Base-by-base conservation (phyloP, 257 asterid species). In the Lantana camara region DNA sequence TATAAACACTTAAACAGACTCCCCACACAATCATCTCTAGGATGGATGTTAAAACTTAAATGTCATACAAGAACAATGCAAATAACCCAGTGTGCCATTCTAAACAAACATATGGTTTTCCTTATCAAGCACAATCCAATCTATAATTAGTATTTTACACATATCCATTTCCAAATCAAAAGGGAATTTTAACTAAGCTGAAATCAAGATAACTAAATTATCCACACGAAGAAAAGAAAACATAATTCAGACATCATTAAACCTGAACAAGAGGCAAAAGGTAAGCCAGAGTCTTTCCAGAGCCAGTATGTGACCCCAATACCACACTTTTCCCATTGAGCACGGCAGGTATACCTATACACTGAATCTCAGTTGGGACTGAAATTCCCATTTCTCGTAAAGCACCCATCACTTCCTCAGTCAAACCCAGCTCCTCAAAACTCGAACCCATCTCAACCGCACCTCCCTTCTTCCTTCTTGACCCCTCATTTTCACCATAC, bases 211-310 rank as follows among this genome's bases (percentile, higher is more conserved):
- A 35, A 35, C 46, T 2, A 5, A 56, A 41, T 4, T 10, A 12
- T 53, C 54, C 27, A n/a, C 22, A 44, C 16, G 60, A 7, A 40
- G 7, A 55, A 17, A 3, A 9, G 12, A 53, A 3, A 4, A 22
- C 12, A 23, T 7, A 40, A 44, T 5, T 50, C 19, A 2, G 44
- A 22, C 15, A 68, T 44, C 52, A 60, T 49, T 41, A 63, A 51
- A 93, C 97, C 96, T 94, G 97, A 80, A 83, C 89, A 73, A 94
- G 82, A 60, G 99, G 99, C 78, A 94, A 79, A 75, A 94, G 79
- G 72, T 94, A 94, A 72, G 97, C 99, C 65, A 94, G 83, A 38
- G 99, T 94, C 81, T 94, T 94, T 40, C 99, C 97, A 38, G 99
- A 94, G 24, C 99, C 99, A 69, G 99, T 94, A 59, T 94, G 99